These are phyloP conservation scores for Emmonsia crescens DNA, from an alignment of 2,329 filamentous ascomycete genomes.

Conservation along the genomic window DNA sequence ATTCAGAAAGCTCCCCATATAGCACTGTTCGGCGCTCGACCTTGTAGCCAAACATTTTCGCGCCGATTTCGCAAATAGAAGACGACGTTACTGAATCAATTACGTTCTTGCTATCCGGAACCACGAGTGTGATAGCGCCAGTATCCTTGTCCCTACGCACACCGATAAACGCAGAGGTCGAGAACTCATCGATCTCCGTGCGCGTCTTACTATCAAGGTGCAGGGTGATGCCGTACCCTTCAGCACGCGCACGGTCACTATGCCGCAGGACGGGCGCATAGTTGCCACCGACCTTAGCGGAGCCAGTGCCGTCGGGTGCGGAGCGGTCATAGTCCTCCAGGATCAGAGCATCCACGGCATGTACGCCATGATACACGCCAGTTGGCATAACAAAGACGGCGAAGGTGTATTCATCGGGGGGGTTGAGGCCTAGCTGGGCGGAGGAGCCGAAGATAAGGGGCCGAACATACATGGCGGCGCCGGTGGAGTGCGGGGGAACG, in stretches of 20 bases:
- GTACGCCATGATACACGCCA: constrained; percentile 83
- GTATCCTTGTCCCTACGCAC: constrained; percentile 48
- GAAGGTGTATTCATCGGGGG: constrained; percentile 88
- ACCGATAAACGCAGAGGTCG: constrained; percentile 85
- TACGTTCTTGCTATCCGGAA: constrained; percentile 78
- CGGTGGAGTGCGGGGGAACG: constrained; percentile 80
- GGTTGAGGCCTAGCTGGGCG: constrained; percentile 74
- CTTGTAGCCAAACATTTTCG: constrained; percentile 64
- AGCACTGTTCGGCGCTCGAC: constrained; percentile 60
- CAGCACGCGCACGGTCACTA: constrained; percentile 66
- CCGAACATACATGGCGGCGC: constrained; percentile 85
- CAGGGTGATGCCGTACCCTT: constrained; percentile 88
- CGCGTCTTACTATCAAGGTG: constrained; percentile 80
- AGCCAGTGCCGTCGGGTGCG: constrained; percentile 81
- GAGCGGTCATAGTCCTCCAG: constrained; percentile 89
- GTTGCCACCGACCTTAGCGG: constrained; percentile 91
- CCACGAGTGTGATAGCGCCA: constrained; percentile 57
- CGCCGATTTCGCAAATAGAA: constrained; percentile 62
- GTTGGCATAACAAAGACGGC: constrained; percentile 83
- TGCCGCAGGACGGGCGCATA: constrained; percentile 85
- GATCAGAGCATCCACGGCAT: constrained; percentile 78
- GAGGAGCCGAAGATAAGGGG: constrained; percentile 79
- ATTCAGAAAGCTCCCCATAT: constrained; percentile 51
- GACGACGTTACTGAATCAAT: constrained; percentile 81
- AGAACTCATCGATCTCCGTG: constrained; percentile 89